These are phyloP conservation scores for Candida maris DNA, from an alignment of 805 yeast species.

Conservation along the genomic window DNA sequence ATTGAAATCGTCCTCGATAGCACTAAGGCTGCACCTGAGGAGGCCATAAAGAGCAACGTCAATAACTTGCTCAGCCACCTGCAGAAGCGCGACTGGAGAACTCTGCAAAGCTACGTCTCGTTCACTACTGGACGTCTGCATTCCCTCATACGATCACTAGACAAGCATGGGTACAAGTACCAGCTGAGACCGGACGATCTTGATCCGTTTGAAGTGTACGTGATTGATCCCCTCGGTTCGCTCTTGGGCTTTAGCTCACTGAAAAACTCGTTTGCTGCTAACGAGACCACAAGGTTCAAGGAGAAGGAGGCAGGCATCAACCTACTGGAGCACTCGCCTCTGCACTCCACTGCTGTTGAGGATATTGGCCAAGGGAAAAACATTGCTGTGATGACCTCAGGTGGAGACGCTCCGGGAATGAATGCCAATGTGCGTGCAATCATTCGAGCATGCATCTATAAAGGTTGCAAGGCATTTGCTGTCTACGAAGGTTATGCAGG, in stretches of 20 bases:
- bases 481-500: slow-evolving; percentile 76
- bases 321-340: neutral
- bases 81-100: slow-evolving; percentile 46
- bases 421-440: slow-evolving; percentile 73
- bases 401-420: slow-evolving; percentile 85
- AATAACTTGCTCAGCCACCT: slow-evolving; percentile 27
- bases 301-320: slow-evolving; percentile 1
- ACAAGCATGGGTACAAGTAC: slow-evolving; percentile 31
- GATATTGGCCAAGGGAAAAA: slow-evolving; percentile 30
- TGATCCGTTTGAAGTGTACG: slow-evolving; percentile 71
- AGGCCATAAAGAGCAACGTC: slow-evolving; percentile 25
- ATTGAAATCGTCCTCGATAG: slow-evolving; percentile 25
- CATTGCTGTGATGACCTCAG: slow-evolving; percentile 77
- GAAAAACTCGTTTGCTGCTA: slow-evolving; percentile 47
- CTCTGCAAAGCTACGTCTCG: slow-evolving; percentile 41
- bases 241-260: slow-evolving; percentile 74
- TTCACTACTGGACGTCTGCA: slow-evolving; percentile 43
- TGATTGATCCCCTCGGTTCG: slow-evolving; percentile 80
- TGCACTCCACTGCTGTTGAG: slow-evolving; percentile 1
- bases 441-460: slow-evolving; percentile 61
- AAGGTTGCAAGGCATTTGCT: slow-evolving; percentile 64
- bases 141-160: slow-evolving; percentile 34
- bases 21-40: slow-evolving; percentile 24
- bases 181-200: slow-evolving; percentile 71
- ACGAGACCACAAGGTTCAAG: slow-evolving; percentile 12